Evolutionary conservation across 2,329 filamentous ascomycete genomes (phyloP), one percentile per base, ranked within the genome.

Genomic region (Ophiostoma tasmaniense): DNA sequence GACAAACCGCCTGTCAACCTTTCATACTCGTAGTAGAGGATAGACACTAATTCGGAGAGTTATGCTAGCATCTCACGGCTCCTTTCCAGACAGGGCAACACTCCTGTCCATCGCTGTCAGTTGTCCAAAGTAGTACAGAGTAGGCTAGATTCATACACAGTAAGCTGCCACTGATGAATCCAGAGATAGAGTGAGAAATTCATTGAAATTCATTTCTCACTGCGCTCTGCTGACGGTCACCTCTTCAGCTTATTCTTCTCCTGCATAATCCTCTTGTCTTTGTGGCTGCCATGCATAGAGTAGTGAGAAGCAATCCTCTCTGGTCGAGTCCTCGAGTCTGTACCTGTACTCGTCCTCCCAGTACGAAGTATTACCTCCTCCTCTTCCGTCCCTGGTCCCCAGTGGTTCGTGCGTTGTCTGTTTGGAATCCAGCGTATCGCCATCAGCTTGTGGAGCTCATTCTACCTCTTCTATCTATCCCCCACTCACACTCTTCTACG

Each of bases 331-430:
- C 4, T 45, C 39, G 39, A 45, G 14, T 45, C 42, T 45, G 33
- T 33, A 33, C 42, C 14, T 45, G 17, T 17, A 20, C 42, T 45
- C 11, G 42, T 8, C 0, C 17, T 45, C 42, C n/a, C n/a, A n/a
- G n/a, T n/a, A 3, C 39, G 10, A 5, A 42, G 17, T 42, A 42
- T 17, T 42, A 13, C 7, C 13, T 11, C 45, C 45, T 52, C n/a
- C n/a, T 55, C 17, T 50, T 50, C 17, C 50, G 50, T 25, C 10
- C 55, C 25, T 61, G 13, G 25, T 14, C 55, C 55, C 55, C 55
- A 61, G 25, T 61, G 55, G 55, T 61, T 61, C 25, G 55, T 61
- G 55, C 55, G 55, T 61, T 61, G 55, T 61, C 55, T 25, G 50
- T 55, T 25, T 55, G 50, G 14, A 8, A 55, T 55, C 25, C n/a